These are phyloP conservation scores for Aquanectria penicillioides DNA, from an alignment of 2,329 filamentous ascomycete species.

Conservation along the genomic window DNA sequence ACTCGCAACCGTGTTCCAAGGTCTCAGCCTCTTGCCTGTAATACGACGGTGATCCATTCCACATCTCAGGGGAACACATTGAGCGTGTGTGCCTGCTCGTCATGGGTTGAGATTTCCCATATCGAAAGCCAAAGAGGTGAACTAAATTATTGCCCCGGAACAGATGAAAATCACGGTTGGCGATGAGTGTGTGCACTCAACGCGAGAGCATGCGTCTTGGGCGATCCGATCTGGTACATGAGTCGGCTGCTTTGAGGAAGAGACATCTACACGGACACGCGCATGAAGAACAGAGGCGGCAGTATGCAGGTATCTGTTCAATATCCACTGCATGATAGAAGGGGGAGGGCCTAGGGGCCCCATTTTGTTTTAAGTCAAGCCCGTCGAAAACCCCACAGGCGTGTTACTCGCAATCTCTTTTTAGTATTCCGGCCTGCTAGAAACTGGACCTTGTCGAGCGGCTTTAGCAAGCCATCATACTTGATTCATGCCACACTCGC, in stretches of 20 bases:
- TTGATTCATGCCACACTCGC: neutral
- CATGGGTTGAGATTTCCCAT: neutral
- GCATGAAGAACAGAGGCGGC: too few species aligned
- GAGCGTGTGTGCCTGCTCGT: neutral
- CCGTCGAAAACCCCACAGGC: neutral
- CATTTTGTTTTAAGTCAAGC: slow-evolving; percentile 8
- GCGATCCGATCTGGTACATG: neutral
- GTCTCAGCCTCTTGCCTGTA: slow-evolving; percentile 18
- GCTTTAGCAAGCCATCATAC: slow-evolving; percentile 1
- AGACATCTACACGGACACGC: too few species aligned
- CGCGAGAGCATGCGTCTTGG: too few species aligned
- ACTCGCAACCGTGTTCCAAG: slow-evolving; percentile 5
- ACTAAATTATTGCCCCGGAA: neutral
- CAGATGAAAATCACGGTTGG: neutral
- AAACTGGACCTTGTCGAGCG: neutral
- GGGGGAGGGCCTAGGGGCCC: too few species aligned
- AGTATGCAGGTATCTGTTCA: neutral
- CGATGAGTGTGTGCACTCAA: neutral
- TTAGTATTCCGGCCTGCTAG: neutral
- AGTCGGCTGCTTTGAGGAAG: too few species aligned
- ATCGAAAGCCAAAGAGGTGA: neutral
- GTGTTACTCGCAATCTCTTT: slow-evolving; percentile 3
- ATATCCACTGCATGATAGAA: neutral
- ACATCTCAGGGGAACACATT: neutral
- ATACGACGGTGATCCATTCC: slow-evolving; percentile 16